Conservation (phyloP, 2,329 filamentous ascomycete genomes). For the Arthroderma sp. region DNA sequence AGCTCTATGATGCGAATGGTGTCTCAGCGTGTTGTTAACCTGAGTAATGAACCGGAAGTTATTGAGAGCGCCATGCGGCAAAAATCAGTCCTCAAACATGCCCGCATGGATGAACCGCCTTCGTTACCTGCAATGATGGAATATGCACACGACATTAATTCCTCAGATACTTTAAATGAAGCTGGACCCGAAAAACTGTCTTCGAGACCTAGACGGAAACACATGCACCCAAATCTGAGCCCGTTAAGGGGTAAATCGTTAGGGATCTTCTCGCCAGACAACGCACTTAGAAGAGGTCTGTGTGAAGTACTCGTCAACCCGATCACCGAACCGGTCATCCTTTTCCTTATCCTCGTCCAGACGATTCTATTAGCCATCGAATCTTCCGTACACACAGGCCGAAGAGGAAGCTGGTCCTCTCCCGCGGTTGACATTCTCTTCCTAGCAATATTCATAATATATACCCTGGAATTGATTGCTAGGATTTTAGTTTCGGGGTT, state of each 20-base stretch:
- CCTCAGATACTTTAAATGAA: constrained; percentile 23
- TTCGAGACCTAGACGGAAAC: constrained; percentile 9
- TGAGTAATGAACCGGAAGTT: constrained; percentile 82
- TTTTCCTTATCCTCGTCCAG: constrained; percentile 79
- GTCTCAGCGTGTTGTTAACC: constrained; percentile 94
- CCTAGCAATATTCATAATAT: constrained; percentile 72
- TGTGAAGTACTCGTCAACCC: constrained; percentile 80
- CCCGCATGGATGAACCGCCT: constrained; percentile 42
- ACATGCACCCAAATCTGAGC: constrained; percentile 44
- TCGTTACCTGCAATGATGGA: constrained; percentile 38
- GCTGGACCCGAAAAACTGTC: constrained; percentile 29
- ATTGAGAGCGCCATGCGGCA: constrained; percentile 58
- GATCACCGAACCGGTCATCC: constrained; percentile 71
- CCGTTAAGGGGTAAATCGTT: constrained; percentile 77
- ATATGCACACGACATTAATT: constrained; percentile 35
- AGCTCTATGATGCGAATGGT: constrained; percentile 71
- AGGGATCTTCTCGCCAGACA: constrained; percentile 72
- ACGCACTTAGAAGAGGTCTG: constrained; percentile 57
- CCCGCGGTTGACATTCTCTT: constrained; percentile 63
- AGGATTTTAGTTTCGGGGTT: constrained; percentile 89
- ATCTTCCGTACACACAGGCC: constrained; percentile 53
- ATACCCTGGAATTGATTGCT: constrained; percentile 72
- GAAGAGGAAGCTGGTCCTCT: constrained; percentile 53
- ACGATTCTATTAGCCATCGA: constrained; percentile 80
- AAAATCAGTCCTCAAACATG: constrained; percentile 42